Base-by-base conservation (phyloP, 768 basidiomycete genomes). In the Trametes cingulata region DNA sequence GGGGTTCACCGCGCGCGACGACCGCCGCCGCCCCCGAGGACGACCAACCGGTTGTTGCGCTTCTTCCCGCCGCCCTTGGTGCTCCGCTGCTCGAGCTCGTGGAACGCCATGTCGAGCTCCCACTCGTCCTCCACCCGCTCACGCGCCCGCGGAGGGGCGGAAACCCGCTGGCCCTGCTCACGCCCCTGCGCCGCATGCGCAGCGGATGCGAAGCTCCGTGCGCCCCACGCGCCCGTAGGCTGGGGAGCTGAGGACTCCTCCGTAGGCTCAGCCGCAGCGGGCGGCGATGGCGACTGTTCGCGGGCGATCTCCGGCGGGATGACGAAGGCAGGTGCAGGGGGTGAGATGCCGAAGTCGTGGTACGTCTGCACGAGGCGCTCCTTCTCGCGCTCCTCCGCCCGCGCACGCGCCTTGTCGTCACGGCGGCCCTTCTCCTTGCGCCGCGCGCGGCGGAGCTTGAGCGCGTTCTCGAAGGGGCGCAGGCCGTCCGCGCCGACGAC, bases 381-480 rank as follows among this genome's bases (percentile, higher is more conserved):
- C 74, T 76, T 82, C 73, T 93, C 92, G 54, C 77, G 79, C 68
- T 89, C 88, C 74, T 98, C 95, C 24, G 90, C 91, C 15, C 84
- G 79, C 1, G 77, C 77, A 51, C 87, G 86, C 2, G 95, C 95
- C 46, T 86, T 82, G 71, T 98, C 94, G 69, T 98, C 96, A 70
- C 88, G 92, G 71, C 83, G 80, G 51, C 80, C 86, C 75, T 91
- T 91, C 73, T 96, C 93, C 72, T 86, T 86, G 65, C 93, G 80
- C 63, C 88, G 82, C 10, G 82, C 71, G 1, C 86, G 80, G 29
- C 96, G 86, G 74, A 84, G 82, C 74, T 85, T 89, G 56, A 99
- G 78, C 29, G 91, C 83, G 2, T 83, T 84, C 68, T 95, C 93
- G 67, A 97, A 99, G 58, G 83, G 88, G 77, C 83, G 87, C 55